Conservation (phyloP, 352 stramenopile species). For the Phytopythium chamaehyphon region DNA sequence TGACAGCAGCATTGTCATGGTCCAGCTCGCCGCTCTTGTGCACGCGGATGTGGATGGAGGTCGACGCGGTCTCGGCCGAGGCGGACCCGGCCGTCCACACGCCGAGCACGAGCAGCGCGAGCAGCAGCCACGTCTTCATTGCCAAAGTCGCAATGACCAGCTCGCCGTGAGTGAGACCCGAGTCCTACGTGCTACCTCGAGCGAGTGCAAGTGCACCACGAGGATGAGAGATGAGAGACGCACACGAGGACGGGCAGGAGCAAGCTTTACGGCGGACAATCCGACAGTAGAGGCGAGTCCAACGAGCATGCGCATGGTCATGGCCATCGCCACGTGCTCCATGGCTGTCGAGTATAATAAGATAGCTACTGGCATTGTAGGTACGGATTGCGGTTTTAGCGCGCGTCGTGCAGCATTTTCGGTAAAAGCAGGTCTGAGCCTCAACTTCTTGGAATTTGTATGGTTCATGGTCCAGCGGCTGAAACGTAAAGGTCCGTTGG, state of each 20-base stretch:
- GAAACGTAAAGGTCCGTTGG: no score
- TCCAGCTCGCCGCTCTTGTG: constrained; percentile 13
- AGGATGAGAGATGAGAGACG: background rate
- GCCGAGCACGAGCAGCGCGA: constrained; percentile 13
- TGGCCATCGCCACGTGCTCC: no score
- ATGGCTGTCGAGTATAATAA: no score
- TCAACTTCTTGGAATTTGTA: no score
- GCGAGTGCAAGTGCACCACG: background rate
- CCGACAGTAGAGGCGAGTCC: no score
- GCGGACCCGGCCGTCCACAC: constrained; percentile 10
- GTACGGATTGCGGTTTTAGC: no score
- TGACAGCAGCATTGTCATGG: constrained; percentile 41
- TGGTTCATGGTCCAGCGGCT: no score
- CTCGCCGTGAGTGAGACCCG: constrained; percentile 16
- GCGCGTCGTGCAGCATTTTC: no score
- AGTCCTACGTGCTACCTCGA: background rate
- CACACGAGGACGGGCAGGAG: background rate
- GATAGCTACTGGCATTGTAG: no score
- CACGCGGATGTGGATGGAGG: constrained; percentile 33
- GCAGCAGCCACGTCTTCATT: constrained; percentile 19
- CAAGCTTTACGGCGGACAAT: background rate
- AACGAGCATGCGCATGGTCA: no score
- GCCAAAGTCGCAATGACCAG: constrained; percentile 13
- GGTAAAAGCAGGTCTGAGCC: no score
- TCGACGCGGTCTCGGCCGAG: constrained; percentile 16